Base-by-base conservation (phyloP, 2,329 filamentous ascomycete species). In the Cercospora zeae-maydis region DNA sequence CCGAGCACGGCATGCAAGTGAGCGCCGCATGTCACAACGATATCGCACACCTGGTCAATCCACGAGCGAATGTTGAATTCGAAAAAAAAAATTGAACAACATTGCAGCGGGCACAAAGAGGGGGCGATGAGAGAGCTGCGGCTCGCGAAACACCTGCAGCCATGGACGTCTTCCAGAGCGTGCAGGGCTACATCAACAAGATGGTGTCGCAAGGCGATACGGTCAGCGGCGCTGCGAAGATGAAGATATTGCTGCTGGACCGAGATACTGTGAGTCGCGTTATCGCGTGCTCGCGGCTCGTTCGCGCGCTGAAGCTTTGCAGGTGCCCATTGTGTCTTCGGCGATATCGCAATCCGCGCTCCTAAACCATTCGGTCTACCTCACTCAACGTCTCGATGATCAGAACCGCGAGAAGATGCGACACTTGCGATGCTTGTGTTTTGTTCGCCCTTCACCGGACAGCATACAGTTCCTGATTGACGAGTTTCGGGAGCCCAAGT, bases 181-280 rank as follows among this genome's bases (percentile, higher is more conserved):
- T 97, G 75, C 89, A 93, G 72, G 90, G 92, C 79, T 99, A 99
- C 82, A 89, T 99, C 83, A 89, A 89, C 77, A 96, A 93, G 84
- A 96, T 99, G 87, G 88, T 98, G 77, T 89, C 91, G 69, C 86
- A 86, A 68, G 91, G 91, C 73, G 92, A 96, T 79, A 66, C 36
- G 52, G 36, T 34, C 39, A 36, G 42, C 31, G 68, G 84, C 56
- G 88, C 91, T 21, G 86, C 91, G 45, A 98, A 97, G 82, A 99
- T 99, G 95, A 99, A 99, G 86, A 95, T 98, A 65, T 81, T 99
- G 62, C 82, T 99, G 67, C 82, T 99, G 71, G 95, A 99, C 78
- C 89, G 86, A 78, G 95, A 98, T 78, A 99, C 95, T 69, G 87
- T 88, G 80, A 77, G 84, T 59, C 1, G 3, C 14, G 55, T 24